Conservation (phyloP, 805 yeast genomes). For the Maudiozyma serrabonitensis region DNA sequence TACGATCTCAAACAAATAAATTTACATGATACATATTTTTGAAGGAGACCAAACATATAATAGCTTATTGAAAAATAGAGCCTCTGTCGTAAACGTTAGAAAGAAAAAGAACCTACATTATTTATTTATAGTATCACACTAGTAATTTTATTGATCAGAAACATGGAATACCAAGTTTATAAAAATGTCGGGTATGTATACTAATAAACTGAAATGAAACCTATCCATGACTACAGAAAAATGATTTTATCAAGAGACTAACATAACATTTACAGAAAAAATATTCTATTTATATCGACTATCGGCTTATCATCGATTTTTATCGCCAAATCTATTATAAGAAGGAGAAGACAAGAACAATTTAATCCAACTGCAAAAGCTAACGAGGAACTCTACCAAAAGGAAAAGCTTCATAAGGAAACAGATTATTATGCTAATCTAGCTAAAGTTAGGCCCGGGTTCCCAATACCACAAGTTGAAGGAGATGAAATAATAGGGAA, state of each 20-base stretch:
- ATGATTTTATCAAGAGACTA: background rate
- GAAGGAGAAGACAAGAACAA: constrained; percentile 28
- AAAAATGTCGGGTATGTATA: constrained; percentile 25
- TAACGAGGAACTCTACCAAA: constrained; percentile 2
- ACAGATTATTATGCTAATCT: constrained; percentile 27
- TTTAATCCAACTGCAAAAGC: constrained; percentile 28
- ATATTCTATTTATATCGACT: constrained; percentile 17
- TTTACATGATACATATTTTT: too few relatives aligned
- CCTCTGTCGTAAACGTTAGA: too few relatives aligned
- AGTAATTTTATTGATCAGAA: background rate
- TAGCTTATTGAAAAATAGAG: too few relatives aligned
- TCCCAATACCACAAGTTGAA: constrained; percentile 32
- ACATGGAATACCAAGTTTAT: constrained; percentile 7
- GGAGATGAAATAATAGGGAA: constrained; percentile 18
- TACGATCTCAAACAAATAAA: too few relatives aligned
- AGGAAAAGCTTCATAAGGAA: constrained; percentile 2
- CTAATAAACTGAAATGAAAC: background rate
- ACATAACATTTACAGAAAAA: constrained; percentile 12
- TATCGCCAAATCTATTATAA: constrained; percentile 24
- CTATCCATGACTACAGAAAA: background rate
- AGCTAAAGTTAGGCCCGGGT: constrained; percentile 44
- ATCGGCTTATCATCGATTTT: constrained; percentile 22
- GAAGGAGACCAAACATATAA: too few relatives aligned
- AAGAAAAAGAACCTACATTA: too few relatives aligned
- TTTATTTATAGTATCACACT: too few relatives aligned